Evolutionary conservation across 2,329 filamentous ascomycete species (phyloP).

Genomic region (Penicillium sp.): DNA sequence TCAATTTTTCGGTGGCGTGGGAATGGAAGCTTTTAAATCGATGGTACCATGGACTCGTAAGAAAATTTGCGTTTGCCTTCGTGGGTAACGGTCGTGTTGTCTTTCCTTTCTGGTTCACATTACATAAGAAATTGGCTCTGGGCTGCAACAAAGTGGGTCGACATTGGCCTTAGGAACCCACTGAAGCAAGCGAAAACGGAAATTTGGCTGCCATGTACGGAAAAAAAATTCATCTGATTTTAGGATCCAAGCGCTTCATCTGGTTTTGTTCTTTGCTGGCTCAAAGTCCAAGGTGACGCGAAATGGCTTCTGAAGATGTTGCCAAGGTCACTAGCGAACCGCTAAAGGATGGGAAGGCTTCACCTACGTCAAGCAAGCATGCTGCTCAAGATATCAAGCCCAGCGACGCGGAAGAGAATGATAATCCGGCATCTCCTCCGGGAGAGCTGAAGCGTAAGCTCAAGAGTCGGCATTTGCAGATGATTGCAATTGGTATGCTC

Average conservation of each 20-base stretch:
- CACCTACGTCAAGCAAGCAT: conserved; percentile 14
- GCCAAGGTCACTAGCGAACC: conserved; percentile 4
- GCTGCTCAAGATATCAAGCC: conserved; percentile 14
- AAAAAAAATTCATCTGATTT: conserved; percentile 8
- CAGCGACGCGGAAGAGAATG: conserved; percentile 19
- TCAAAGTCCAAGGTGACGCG: background rate
- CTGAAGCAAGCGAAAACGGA: conserved; percentile 17
- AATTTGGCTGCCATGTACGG: conserved; percentile 5
- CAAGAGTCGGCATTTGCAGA: conserved; percentile 25
- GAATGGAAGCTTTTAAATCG: background rate
- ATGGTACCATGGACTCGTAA: background rate
- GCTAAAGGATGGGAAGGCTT: conserved; percentile 11
- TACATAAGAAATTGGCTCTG: conserved; percentile 23
- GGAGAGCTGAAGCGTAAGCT: conserved; percentile 23
- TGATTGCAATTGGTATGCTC: conserved; percentile 25
- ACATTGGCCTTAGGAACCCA: conserved; percentile 4
- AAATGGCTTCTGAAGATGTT: conserved; percentile 16
- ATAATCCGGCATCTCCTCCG: conserved; percentile 8
- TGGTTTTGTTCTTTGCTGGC: background rate
- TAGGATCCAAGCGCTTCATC: background rate
- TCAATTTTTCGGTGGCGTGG: background rate
- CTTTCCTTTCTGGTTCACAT: conserved; percentile 11
- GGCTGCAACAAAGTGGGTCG: conserved; percentile 5
- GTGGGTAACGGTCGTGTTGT: conserved; percentile 3
- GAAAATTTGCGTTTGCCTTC: background rate